Conservation (phyloP, 1,284 basidiomycete species). For the Caloboletus inedulis region DNA sequence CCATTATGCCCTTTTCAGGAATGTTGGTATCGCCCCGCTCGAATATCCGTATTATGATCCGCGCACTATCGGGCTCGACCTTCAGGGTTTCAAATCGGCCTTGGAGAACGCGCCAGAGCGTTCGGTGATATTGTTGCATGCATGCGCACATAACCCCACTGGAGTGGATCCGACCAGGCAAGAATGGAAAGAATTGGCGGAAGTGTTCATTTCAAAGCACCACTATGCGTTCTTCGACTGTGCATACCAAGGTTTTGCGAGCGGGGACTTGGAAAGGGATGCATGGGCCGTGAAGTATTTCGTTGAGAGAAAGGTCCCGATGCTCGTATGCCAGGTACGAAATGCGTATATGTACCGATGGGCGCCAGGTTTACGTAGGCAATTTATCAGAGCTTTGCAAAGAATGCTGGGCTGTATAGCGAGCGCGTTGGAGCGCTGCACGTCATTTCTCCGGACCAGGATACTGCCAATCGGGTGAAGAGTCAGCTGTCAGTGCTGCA, state of each 20-base stretch:
- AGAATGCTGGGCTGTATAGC: constrained; percentile 94
- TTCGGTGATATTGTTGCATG: constrained; percentile 88
- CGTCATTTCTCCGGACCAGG: constrained; percentile 58
- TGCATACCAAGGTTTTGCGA: constrained; percentile 93
- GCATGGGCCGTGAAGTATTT: constrained; percentile 79
- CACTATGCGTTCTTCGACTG: constrained; percentile 95
- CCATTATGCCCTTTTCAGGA: constrained; percentile 86
- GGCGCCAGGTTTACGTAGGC: constrained; percentile 12
- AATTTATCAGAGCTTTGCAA: constrained; percentile 78
- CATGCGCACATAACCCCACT: constrained; percentile 95
- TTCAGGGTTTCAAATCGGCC: constrained; percentile 66
- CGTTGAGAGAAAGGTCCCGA: constrained; percentile 66
- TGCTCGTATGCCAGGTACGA: constrained; percentile 83
- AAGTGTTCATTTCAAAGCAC: constrained; percentile 69
- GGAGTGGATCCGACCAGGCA: constrained; percentile 90
- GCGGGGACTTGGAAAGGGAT: constrained; percentile 76
- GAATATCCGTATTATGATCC: constrained; percentile 92
- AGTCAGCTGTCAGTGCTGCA: constrained; percentile 87
- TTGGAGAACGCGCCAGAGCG: constrained; percentile 64
- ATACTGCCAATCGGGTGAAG: constrained; percentile 69
- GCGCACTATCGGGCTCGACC: constrained; percentile 86
- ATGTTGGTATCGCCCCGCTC: constrained; percentile 76
- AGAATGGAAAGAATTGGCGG: constrained; percentile 84
- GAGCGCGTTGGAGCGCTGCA: constrained; percentile 88
- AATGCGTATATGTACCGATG: background rate